Conservation (phyloP, 495 filamentous ascomycete species). For the Poronia punctata region DNA sequence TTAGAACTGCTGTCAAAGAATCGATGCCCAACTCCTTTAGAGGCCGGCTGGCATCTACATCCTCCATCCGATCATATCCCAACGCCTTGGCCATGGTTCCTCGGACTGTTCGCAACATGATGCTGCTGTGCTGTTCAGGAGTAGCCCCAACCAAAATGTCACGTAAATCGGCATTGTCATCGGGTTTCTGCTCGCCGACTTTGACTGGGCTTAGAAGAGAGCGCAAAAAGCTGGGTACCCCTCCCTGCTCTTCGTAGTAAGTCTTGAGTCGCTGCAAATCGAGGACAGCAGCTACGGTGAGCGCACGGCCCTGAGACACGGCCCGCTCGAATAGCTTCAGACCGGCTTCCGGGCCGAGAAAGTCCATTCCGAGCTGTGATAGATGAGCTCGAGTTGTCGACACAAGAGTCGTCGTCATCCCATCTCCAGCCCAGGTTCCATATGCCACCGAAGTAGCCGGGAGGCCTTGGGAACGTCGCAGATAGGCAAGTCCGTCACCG, state of each 20-base stretch:
- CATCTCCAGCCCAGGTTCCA: constrained; percentile 22
- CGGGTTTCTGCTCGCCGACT: background rate
- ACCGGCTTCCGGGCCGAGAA: constrained; percentile 10
- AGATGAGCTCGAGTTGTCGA: constrained; percentile 12
- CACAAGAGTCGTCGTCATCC: constrained; percentile 16
- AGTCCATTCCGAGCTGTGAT: constrained; percentile 12
- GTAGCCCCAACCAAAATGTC: constrained; percentile 12
- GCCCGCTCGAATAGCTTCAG: constrained; percentile 12
- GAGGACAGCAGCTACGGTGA: constrained; percentile 17
- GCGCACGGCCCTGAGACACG: constrained; percentile 7
- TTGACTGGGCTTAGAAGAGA: constrained; percentile 9
- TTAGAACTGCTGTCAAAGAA: constrained; percentile 24
- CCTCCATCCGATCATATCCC: constrained; percentile 8
- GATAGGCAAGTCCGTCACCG: constrained; percentile 31
- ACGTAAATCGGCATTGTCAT: constrained; percentile 1
- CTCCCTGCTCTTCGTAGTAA: constrained; percentile 18
- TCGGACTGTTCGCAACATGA: constrained; percentile 21
- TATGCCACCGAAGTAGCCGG: constrained; percentile 18
- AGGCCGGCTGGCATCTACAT: constrained; percentile 19
- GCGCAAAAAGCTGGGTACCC: constrained; percentile 12
- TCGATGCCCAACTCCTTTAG: constrained; percentile 23
- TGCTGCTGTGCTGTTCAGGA: constrained; percentile 13
- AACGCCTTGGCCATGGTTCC: constrained; percentile 20
- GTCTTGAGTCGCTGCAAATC: constrained; percentile 16
- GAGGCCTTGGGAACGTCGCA: constrained; percentile 22